Conservation (phyloP, 345 rosid species). For the Chamaenerion angustifolium region DNA sequence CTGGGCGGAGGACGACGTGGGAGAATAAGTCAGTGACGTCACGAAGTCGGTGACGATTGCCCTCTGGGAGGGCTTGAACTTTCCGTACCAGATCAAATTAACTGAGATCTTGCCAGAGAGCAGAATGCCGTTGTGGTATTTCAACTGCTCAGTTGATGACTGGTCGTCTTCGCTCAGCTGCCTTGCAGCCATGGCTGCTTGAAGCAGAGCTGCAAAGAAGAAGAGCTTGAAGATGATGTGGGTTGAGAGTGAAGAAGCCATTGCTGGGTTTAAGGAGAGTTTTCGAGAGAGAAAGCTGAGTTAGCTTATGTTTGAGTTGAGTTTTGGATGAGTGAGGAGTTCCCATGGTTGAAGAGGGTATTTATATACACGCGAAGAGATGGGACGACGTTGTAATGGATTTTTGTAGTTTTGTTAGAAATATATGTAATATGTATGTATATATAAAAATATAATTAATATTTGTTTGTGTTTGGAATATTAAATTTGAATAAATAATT, state of each 20-base stretch:
- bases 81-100: conserved; percentile 74
- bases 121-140: conserved; percentile 63
- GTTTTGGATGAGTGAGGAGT: background rate
- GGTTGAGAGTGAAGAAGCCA: conserved; percentile 2
- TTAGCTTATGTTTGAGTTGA: background rate
- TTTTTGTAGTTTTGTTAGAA: background rate
- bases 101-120: conserved; percentile 50
- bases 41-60: conserved; percentile 52
- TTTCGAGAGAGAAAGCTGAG: background rate
- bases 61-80: conserved; percentile 52
- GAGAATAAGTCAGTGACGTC: conserved; percentile 17
- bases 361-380: background rate
- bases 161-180: conserved; percentile 17
- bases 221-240: background rate
- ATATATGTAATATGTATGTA: no score
- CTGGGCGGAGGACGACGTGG: conserved; percentile 14
- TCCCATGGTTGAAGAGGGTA: background rate
- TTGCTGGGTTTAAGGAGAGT: background rate
- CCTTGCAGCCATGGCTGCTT: conserved; percentile 14
- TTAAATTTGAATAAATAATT: background rate
- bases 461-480: no score
- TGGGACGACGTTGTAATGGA: background rate
- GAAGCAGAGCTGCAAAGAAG: conserved; percentile 10
- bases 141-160: conserved; percentile 22
- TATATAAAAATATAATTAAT: no score